phyloP scores from a whole-genome alignment of 306 rosid genomes.

The Hippophae gyantsensis region DNA sequence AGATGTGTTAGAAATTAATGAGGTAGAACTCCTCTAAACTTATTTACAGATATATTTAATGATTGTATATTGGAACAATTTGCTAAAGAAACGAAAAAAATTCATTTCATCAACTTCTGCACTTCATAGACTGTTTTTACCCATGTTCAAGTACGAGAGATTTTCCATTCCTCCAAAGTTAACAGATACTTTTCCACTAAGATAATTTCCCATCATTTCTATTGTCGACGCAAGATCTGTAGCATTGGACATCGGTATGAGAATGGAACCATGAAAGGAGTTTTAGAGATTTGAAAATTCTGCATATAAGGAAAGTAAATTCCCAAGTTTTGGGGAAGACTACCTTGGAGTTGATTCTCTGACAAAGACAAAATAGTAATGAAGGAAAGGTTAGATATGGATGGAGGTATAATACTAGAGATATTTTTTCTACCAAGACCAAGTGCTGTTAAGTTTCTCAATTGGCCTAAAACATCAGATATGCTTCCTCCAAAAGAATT shows the following conservation, averaged over 20 bases:
- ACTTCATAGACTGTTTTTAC: neutral
- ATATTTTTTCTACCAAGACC: neutral
- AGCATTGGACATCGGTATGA: conserved; percentile 14
- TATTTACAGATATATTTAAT: neutral
- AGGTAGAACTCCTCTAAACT: conserved; percentile 12
- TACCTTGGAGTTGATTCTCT: neutral
- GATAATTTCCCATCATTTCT: neutral
- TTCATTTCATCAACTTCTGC: neutral
- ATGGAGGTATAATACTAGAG: neutral
- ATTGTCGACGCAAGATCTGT: neutral
- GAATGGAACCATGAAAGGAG: conserved; percentile 2
- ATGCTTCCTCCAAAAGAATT: conserved; percentile 3
- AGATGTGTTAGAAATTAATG: neutral
- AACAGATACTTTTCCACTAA: conserved; percentile 2
- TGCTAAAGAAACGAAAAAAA: too few species aligned
- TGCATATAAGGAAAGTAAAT: neutral
- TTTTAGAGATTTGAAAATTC: conserved; percentile 1
- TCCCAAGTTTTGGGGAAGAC: conserved; percentile 9
- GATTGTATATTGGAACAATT: neutral
- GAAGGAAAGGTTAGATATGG: conserved; percentile 1
- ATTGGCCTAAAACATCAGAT: neutral
- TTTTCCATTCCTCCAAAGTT: neutral
- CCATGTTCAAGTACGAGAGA: neutral
- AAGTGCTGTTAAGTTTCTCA: neutral
- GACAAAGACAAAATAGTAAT: neutral